Evolutionary conservation across 140 eudicot genomes (phyloP), one percentile per base, ranked within the genome.

Genomic region (Flaveria floridana): DNA sequence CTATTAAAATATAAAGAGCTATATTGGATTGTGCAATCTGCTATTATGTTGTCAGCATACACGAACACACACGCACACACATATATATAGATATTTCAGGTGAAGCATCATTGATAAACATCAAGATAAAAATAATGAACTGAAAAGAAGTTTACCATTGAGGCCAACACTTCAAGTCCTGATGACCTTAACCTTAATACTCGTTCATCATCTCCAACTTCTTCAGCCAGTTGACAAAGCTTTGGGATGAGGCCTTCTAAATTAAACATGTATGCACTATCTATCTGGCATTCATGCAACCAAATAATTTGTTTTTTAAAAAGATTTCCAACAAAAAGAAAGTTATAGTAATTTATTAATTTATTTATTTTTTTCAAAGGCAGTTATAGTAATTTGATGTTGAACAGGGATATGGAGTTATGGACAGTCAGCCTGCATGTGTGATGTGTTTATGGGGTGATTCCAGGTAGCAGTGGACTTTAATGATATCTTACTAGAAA

Each of bases 231-330:
- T 71, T 80, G 88, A 81, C 95, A 86, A 69, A 90, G 91, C 78
- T 87, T 90, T n/a, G 89, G 95, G 65, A 90, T 88, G 61, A 90
- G 87, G 46, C 91, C 95, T 88, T 90, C 96, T 72, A 90, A 68
- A 84, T 86, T 90, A 88, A 90, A 86, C 96, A 87, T 87, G 75
- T 87, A 86, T 1, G 91, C 83, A 69, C 84, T 66, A 26, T 85
- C 96, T 74, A 80, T 78, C 96, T 90, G 84, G 39, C 50, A 16
- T n/a, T 72, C 3, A 47, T 5, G 21, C 56, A 28, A 44, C 42
- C 19, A 72, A 20, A 37, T 78, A 1, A 34, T 16, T 19, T 19
- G 5, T 8, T 57, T 19, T 57, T 57, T 3, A 57, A 48, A 47
- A 21, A 1, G 6, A 15, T n/a, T 52, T 14, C 21, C 5, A 52